Evolutionary conservation across 805 yeast species (phyloP).

Genomic region (Metschnikowia reukaufii): DNA sequence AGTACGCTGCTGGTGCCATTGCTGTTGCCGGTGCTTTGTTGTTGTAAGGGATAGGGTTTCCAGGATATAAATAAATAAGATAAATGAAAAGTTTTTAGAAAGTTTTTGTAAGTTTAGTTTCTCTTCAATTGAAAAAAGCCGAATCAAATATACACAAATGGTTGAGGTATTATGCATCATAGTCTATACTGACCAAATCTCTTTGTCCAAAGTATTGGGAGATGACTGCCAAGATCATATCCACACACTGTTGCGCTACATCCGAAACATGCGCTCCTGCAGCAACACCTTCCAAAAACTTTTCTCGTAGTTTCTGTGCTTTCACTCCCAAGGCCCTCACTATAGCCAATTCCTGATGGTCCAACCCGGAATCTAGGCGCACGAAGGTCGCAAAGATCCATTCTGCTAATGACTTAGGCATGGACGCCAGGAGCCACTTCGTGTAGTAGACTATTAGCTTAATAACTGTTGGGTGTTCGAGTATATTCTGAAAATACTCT

Average conservation of each 20-base stretch:
- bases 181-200: constrained; percentile 24
- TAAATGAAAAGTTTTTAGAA: too few species aligned
- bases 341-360: constrained; percentile 32
- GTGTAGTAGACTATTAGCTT: constrained; percentile 36
- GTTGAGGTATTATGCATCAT: too few species aligned
- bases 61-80: background rate
- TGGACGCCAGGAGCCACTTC: constrained; percentile 37
- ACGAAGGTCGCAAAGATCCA: constrained; percentile 40
- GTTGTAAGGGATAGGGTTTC: constrained; percentile 9
- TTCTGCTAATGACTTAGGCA: constrained; percentile 26
- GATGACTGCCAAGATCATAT: constrained; percentile 33
- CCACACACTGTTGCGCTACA: constrained; percentile 25
- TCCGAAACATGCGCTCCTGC: constrained; percentile 12
- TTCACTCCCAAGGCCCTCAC: constrained; percentile 40
- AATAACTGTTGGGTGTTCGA: constrained; percentile 35
- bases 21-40: constrained; percentile 18
- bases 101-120: too few species aligned
- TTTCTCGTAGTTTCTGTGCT: constrained; percentile 30
- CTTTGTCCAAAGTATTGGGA: constrained; percentile 36
- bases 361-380: constrained; percentile 36
- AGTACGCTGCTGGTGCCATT: constrained; percentile 19
- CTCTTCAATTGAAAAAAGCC: too few species aligned
- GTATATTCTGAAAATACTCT: constrained; percentile 18
- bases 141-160: too few species aligned
- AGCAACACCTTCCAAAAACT: constrained; percentile 9